Evolutionary conservation across 139 green algal genomes (phyloP).

Genomic region (Parachlorella kessleri): DNA sequence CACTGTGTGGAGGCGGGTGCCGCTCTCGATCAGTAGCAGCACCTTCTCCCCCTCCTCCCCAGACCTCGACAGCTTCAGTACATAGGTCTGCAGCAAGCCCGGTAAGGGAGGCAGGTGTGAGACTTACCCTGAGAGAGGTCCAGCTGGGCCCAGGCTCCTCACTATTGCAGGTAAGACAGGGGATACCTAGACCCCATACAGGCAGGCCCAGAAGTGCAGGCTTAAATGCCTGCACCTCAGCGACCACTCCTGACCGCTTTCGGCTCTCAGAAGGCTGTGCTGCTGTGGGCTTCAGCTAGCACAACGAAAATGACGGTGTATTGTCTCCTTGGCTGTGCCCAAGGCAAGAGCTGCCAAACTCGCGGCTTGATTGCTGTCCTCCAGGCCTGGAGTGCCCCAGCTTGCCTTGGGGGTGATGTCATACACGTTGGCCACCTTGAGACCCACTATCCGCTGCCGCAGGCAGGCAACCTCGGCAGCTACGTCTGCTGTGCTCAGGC

Average conservation of each 20-base stretch:
- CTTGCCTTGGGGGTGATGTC: conserved; percentile 90
- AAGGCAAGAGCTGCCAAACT: no score
- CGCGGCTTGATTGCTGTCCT: no score
- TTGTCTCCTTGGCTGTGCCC: no score
- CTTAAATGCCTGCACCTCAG: no score
- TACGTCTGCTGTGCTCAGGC: conserved; percentile 89
- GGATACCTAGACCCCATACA: no score
- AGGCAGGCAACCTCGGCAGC: conserved; percentile 90
- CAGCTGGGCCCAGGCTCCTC: no score
- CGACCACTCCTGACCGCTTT: no score
- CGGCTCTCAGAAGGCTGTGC: no score
- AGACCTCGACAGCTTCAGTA: conserved; percentile 89
- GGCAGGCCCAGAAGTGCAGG: not conserved
- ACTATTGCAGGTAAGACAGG: no score
- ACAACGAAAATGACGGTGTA: no score
- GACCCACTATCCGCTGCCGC: conserved; percentile 72
- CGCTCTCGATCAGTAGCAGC: conserved; percentile 92
- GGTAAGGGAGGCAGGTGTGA: not conserved
- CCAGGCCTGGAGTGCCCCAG: not conserved
- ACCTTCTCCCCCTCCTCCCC: conserved; percentile 94
- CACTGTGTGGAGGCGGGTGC: conserved; percentile 88
- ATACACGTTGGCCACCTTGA: conserved; percentile 94
- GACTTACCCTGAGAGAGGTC: no score
- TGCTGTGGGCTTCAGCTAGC: no score
- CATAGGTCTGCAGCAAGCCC: conserved; percentile 53